phyloP scores from a whole-genome alignment of 2,329 filamentous ascomycete genomes.

The Diaporthe sp. region DNA sequence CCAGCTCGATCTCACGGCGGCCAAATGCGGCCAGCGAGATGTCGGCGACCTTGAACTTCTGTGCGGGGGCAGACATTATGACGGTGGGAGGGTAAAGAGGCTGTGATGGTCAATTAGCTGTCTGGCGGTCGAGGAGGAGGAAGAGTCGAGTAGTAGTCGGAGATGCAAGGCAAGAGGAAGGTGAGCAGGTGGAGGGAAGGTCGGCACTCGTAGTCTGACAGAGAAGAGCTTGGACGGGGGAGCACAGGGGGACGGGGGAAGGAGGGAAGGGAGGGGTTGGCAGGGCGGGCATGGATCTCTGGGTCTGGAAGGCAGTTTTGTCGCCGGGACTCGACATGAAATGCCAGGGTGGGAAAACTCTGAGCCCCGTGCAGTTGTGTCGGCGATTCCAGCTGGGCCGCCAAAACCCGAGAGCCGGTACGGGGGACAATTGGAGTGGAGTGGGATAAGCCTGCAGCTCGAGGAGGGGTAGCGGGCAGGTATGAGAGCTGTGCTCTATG shows the following conservation, averaged over 20 bases:
- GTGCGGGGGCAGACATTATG: conserved; percentile 82
- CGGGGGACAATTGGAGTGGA: background rate
- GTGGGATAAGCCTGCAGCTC: conserved; percentile 6
- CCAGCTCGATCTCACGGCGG: conserved; percentile 98
- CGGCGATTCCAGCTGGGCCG: conserved; percentile 25
- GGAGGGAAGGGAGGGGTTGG: conserved; percentile 37
- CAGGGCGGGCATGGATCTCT: background rate
- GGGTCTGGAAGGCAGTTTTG: conserved; percentile 22
- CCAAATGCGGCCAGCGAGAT: conserved; percentile 97
- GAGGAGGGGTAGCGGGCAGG: conserved; percentile 1
- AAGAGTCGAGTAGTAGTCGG: background rate
- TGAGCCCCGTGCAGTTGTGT: conserved; percentile 30
- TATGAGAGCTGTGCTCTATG: background rate
- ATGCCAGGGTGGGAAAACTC: conserved; percentile 37
- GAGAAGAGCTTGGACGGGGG: conserved; percentile 33
- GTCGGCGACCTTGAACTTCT: conserved; percentile 99
- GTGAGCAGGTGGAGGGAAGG: background rate
- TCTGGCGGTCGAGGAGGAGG: background rate
- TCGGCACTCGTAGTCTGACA: background rate
- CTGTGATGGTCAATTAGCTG: conserved; percentile 34
- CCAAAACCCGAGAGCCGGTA: conserved; percentile 31
- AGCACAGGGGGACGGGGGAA: conserved; percentile 29
- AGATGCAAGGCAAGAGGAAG: background rate
- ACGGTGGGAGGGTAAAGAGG: conserved; percentile 2
- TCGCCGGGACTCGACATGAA: background rate